Evolutionary conservation across 2,329 filamentous ascomycete species (phyloP).

Genomic region (Fusarium xylarioides): DNA sequence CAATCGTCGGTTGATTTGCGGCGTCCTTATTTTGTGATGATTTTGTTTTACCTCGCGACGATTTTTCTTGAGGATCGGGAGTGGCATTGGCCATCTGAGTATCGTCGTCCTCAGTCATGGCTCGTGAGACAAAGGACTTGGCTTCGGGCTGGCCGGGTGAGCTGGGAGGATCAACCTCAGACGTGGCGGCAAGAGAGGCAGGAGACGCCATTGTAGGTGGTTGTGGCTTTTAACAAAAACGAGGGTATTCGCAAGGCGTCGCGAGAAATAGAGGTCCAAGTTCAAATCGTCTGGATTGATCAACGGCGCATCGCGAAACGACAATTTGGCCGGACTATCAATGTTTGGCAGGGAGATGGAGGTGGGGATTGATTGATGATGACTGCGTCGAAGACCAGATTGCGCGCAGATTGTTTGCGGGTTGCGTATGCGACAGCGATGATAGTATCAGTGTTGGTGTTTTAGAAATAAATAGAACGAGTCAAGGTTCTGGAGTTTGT

Average conservation of each 20-base stretch:
- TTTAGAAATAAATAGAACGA: background rate
- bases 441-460: constrained; percentile 8
- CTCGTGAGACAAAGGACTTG: constrained; percentile 59
- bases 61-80: constrained; percentile 55
- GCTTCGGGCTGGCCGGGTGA: constrained; percentile 55
- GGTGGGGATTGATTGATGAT: constrained; percentile 14
- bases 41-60: constrained; percentile 49
- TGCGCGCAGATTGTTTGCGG: constrained; percentile 23
- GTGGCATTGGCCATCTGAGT: constrained; percentile 54
- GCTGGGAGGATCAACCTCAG: constrained; percentile 57
- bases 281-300: constrained; percentile 14
- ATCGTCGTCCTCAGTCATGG: constrained; percentile 59
- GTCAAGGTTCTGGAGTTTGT: constrained; percentile 5
- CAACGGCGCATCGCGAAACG: constrained; percentile 37
- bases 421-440: constrained; percentile 28
- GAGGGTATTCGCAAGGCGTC: constrained; percentile 9
- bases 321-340: constrained; percentile 6
- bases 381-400: constrained; percentile 21
- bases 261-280: background rate
- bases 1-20: constrained; percentile 54
- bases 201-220: constrained; percentile 51
- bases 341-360: constrained; percentile 25
- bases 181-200: constrained; percentile 52
- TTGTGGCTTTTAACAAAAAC: constrained; percentile 5
- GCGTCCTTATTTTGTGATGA: constrained; percentile 47